These are phyloP conservation scores for Gynochthodes officinalis DNA, from an alignment of 257 asterid species.

Conservation along the genomic window DNA sequence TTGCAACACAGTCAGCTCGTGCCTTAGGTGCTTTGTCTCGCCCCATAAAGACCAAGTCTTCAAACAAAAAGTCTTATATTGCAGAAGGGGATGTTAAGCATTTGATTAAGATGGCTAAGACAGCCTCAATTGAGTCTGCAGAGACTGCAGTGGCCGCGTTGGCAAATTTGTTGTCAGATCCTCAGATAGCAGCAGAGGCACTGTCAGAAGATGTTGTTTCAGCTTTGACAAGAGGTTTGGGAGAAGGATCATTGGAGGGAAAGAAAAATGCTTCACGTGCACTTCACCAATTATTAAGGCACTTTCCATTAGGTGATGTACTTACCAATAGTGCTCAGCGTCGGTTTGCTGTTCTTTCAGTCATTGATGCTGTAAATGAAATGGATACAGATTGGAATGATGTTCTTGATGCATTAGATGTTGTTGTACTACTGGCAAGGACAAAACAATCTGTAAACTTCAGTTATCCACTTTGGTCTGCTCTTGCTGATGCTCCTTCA, in stretches of 20 bases:
- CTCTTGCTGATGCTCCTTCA: constrained; percentile 59
- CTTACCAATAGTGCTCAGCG: constrained; percentile 56
- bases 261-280: constrained; percentile 73
- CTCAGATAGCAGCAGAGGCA: constrained; percentile 73
- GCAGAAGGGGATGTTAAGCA: constrained; percentile 69
- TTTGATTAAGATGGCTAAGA: constrained; percentile 67
- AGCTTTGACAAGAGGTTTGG: constrained; percentile 64
- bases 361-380: constrained; percentile 60
- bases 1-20: constrained; percentile 71
- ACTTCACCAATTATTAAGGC: constrained; percentile 67
- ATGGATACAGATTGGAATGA: constrained; percentile 61
- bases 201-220: constrained; percentile 77
- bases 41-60: constrained; percentile 41
- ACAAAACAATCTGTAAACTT: constrained; percentile 49
- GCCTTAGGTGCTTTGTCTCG: constrained; percentile 74
- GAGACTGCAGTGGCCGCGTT: constrained; percentile 77
- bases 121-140: constrained; percentile 67
- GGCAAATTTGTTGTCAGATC: constrained; percentile 69
- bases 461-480: constrained; percentile 40
- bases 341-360: constrained; percentile 59
- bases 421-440: constrained; percentile 49
- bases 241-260: constrained; percentile 73
- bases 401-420: constrained; percentile 59
- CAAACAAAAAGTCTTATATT: constrained; percentile 48
- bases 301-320: constrained; percentile 68